These are phyloP conservation scores for Globisporangium perplexum DNA, from an alignment of 352 stramenopile species.

Conservation along the genomic window DNA sequence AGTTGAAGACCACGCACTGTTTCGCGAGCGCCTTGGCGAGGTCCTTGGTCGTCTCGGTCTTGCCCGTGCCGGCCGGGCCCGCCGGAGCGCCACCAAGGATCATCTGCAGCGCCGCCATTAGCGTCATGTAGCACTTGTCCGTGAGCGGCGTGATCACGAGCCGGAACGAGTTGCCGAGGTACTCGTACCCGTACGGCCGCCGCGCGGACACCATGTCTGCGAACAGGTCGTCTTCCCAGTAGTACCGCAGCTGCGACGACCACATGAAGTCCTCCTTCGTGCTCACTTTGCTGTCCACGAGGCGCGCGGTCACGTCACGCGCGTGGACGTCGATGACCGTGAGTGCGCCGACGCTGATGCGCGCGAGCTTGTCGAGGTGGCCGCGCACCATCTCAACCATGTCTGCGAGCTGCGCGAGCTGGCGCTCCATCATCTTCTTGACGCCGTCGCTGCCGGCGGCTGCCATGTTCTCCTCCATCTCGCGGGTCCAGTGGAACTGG, in stretches of 20 bases:
- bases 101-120: slow-evolving; percentile 95
- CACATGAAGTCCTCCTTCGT: slow-evolving; percentile 93
- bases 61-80: slow-evolving; percentile 90
- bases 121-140: slow-evolving; percentile 95
- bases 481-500: slow-evolving; percentile 93
- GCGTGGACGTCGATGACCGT: slow-evolving; percentile 95
- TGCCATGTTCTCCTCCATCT: slow-evolving; percentile 90
- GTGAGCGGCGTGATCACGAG: slow-evolving; percentile 94
- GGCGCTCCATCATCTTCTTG: slow-evolving; percentile 87
- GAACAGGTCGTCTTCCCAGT: slow-evolving; percentile 85
- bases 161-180: slow-evolving; percentile 92
- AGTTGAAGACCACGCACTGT: slow-evolving; percentile 96
- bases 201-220: slow-evolving; percentile 91
- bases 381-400: slow-evolving; percentile 93
- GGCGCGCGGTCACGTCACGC: slow-evolving; percentile 87
- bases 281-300: slow-evolving; percentile 80
- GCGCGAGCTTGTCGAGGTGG: slow-evolving; percentile 86
- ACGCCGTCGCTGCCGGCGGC: slow-evolving; percentile 80
- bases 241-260: slow-evolving; percentile 93
- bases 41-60: slow-evolving; percentile 94
- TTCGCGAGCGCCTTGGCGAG: slow-evolving; percentile 92
- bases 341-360: slow-evolving; percentile 90
- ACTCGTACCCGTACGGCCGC: slow-evolving; percentile 92
- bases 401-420: slow-evolving; percentile 89
- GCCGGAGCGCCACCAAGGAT: slow-evolving; percentile 90